Evolutionary conservation across 768 basidiomycete species (phyloP), one percentile per base, ranked within the genome.

Genomic region (Tephrocybe sp.): DNA sequence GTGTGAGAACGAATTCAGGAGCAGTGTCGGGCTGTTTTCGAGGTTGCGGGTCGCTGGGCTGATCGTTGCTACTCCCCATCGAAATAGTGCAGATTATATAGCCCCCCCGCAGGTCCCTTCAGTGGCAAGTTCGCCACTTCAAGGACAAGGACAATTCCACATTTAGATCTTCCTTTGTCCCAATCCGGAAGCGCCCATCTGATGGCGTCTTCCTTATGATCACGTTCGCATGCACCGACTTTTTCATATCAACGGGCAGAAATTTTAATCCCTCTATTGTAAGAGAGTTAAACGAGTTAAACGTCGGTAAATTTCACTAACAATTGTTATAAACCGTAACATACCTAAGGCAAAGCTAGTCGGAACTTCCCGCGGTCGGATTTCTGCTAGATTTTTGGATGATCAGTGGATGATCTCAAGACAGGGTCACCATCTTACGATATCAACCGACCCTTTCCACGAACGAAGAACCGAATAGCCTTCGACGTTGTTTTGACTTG

Each of bases 91-190:
- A 55, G 50, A 55, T 67, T 70, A 67, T 69, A 69, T 68, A 66
- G 57, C 37, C 45, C 27, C 38, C 12, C 29, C 31, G 47, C 47
- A 30, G 42, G 16, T 36, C 12, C 36, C n/a, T n/a, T 31, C 36
- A 16, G 37, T 23, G 36, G 45, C 41, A 24, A 22, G 40, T 39
- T 45, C 41, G 45, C 37, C 46, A 41, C 46, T 31, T 34, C 29
- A 53, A 52, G 54, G 59, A 71, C 66, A 71, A 71, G 64, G 62
- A 39, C 59, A 56, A 42, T 46, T 43, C 68, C 64, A 45, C 29
- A 48, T 66, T 56, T 52, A 61, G 67, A 43, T 23, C 52, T 63
- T 56, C 37, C 66, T 55, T 69, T 69, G 65, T 69, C 66, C 61
- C 38, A 4, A 46, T 60, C 49, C 40, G 45, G 55, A 8, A 45